A percentile compares a stretch with the other conserved stretches of the same genome.
These are phyloP conservation scores for Phytophthora colocasiae DNA, from an alignment of 352 stramenopile species.

Conservation along the genomic window DNA sequence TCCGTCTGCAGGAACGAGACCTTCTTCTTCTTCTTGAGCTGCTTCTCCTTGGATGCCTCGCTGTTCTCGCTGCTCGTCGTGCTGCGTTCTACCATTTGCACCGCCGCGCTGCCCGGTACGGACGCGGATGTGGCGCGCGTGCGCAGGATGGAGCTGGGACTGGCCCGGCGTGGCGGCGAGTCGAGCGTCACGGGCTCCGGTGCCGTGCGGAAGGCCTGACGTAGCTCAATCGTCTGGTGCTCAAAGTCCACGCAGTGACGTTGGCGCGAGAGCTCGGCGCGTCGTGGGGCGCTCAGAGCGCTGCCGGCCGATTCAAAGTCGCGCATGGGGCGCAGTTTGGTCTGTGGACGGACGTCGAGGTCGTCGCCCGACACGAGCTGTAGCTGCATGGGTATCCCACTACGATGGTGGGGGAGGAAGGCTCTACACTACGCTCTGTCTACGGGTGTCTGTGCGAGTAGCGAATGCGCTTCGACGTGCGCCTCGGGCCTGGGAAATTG, in stretches of 20 bases:
- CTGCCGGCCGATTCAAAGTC: constrained; percentile 58
- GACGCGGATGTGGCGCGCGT: constrained; percentile 17
- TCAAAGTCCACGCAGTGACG: constrained; percentile 60
- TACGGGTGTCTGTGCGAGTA: too few relatives aligned
- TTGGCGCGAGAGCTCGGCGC: constrained; percentile 57
- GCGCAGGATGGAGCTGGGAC: constrained; percentile 30
- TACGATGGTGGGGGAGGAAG: too few relatives aligned
- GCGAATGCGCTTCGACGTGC: background rate
- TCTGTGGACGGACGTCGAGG: constrained; percentile 11
- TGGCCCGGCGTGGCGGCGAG: constrained; percentile 37
- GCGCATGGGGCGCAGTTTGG: constrained; percentile 33
- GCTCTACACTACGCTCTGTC: background rate
- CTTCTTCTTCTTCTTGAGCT: constrained; percentile 58
- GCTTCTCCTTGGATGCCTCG: constrained; percentile 31
- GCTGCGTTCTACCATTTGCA: constrained; percentile 10
- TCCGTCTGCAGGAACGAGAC: constrained; percentile 63
- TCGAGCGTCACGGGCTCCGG: constrained; percentile 51
- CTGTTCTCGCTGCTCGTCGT: constrained; percentile 33
- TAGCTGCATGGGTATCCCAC: constrained; percentile 29
- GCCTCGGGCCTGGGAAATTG: constrained; percentile 29
- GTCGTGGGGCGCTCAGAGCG: constrained; percentile 46
- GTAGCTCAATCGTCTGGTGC: constrained; percentile 52
- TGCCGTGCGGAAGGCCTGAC: constrained; percentile 64
- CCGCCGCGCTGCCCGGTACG: background rate
- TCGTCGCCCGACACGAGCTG: constrained; percentile 39